Conservation (phyloP, 108 stramenopile genomes). For the Cylindrotheca closterium region DNA sequence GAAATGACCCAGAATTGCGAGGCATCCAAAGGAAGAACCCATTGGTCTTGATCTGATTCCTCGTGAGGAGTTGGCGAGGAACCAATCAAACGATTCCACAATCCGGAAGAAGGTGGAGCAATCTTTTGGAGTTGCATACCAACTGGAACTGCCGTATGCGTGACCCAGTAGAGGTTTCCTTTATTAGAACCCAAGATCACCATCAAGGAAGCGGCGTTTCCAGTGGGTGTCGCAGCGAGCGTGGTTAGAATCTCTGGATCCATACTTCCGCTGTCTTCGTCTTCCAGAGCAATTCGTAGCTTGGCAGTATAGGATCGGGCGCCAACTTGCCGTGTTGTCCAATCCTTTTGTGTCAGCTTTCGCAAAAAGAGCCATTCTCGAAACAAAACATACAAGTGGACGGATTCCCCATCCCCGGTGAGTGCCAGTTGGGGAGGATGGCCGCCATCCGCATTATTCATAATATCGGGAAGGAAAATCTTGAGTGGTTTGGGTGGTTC, state of each 20-base stretch:
- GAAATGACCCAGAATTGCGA: constrained; percentile 18
- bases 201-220: constrained; percentile 5
- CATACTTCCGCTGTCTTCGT: background rate
- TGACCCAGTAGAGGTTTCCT: constrained; percentile 30
- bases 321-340: background rate
- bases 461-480: background rate
- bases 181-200: constrained; percentile 27
- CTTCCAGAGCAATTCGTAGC: constrained; percentile 4
- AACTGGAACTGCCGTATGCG: constrained; percentile 28
- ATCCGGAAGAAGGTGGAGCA: constrained; percentile 15
- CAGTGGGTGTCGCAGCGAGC: constrained; percentile 14
- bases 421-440: background rate
- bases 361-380: constrained; percentile 5
- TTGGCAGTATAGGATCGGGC: background rate
- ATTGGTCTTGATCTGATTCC: too few relatives aligned
- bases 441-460: background rate
- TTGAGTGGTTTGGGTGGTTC: background rate
- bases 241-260: background rate
- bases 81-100: constrained; percentile 16
- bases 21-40: constrained; percentile 11
- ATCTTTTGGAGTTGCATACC: constrained; percentile 29
- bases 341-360: constrained; percentile 13
- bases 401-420: background rate
- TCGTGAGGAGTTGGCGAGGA: background rate
- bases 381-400: constrained; percentile 11